Conservation (phyloP, 2,329 filamentous ascomycete species). For the Fusarium sp. region DNA sequence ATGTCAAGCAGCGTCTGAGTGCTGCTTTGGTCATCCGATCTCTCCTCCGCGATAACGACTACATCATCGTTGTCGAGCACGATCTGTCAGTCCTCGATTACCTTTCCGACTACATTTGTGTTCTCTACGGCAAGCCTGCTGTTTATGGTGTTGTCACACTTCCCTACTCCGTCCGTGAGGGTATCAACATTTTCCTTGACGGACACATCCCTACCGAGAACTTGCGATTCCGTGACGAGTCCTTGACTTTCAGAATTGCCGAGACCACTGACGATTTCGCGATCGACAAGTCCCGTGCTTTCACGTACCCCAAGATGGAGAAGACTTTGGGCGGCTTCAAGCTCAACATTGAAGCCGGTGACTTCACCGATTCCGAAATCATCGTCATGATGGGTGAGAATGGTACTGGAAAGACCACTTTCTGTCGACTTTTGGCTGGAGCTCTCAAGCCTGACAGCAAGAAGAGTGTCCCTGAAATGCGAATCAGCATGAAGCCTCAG, state of each 20-base stretch:
- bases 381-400: constrained; percentile 99
- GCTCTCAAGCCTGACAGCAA: constrained; percentile 89
- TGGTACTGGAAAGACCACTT: constrained; percentile 98
- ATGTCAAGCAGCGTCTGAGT: constrained; percentile 98
- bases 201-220: constrained; percentile 99
- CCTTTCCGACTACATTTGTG: constrained; percentile 97
- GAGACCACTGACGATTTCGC: constrained; percentile 91
- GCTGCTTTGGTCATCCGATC: constrained; percentile 93
- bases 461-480: constrained; percentile 87
- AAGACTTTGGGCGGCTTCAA: constrained; percentile 93
- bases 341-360: constrained; percentile 81
- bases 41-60: constrained; percentile 87
- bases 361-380: constrained; percentile 98
- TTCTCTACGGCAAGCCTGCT: constrained; percentile 94
- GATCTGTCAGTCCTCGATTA: constrained; percentile 98
- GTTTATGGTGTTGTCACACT: constrained; percentile 98
- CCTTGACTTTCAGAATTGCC: constrained; percentile 91
- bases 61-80: constrained; percentile 99
- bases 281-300: constrained; percentile 84
- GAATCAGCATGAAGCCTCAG: constrained; percentile 99
- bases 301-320: constrained; percentile 88
- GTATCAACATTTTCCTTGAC: constrained; percentile 99
- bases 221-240: constrained; percentile 96
- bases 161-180: constrained; percentile 95
- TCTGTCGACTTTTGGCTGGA: constrained; percentile 95